These are phyloP conservation scores for Tolypocladium nubicola DNA, from an alignment of 2,329 filamentous ascomycete species.

Conservation along the genomic window DNA sequence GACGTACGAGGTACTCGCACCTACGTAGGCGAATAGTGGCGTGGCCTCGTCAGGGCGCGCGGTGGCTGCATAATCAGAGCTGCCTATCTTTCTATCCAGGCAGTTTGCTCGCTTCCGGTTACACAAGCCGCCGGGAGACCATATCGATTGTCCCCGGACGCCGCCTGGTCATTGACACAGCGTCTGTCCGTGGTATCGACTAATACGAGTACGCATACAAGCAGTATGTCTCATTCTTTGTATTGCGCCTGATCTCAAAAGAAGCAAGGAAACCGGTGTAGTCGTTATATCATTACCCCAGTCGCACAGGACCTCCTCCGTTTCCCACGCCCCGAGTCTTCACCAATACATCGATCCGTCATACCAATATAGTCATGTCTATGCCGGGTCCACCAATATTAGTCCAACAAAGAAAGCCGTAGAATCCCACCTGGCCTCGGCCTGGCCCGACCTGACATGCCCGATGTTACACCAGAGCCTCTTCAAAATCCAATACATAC, in stretches of 20 bases:
- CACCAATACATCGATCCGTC: background rate
- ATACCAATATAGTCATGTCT: background rate
- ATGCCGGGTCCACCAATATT: background rate
- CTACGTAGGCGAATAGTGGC: background rate
- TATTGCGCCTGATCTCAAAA: background rate
- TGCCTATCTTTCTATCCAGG: background rate
- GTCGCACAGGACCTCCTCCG: background rate
- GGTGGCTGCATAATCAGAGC: background rate
- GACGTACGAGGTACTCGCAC: rapidly evolving
- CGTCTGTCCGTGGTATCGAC: background rate
- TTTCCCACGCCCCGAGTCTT: background rate
- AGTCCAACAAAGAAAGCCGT: background rate
- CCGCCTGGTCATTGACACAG: background rate
- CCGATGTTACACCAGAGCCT: background rate
- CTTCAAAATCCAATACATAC: background rate
- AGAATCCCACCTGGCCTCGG: background rate
- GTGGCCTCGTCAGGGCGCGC: background rate
- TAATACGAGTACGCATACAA: background rate
- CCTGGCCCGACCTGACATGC: too few species aligned
- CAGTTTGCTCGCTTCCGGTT: background rate
- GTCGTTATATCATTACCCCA: background rate
- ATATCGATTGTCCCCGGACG: background rate
- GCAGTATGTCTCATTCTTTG: background rate
- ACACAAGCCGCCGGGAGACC: background rate
- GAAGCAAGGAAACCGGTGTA: background rate